Conservation (phyloP, 352 stramenopile genomes). For the Phytophthora parvispora region DNA sequence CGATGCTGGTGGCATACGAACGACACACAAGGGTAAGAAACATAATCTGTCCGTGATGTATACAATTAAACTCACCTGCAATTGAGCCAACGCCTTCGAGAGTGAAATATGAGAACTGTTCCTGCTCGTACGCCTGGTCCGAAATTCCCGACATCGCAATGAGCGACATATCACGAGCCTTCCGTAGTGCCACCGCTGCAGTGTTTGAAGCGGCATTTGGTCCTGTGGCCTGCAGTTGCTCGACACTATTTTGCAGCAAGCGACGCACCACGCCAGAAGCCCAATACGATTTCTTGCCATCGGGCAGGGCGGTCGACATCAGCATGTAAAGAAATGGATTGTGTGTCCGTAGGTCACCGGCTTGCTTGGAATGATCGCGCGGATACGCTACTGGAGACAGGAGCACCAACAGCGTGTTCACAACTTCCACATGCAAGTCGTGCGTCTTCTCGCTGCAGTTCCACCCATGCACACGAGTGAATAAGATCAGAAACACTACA, state of each 20-base stretch:
- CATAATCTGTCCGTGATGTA: neutral
- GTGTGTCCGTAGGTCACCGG: constrained; percentile 48
- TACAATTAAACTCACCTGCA: constrained; percentile 49
- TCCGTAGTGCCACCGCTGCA: constrained; percentile 47
- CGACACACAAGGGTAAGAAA: constrained; percentile 7
- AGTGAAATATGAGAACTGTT: constrained; percentile 77
- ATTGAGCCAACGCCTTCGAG: constrained; percentile 74
- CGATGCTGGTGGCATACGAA: constrained; percentile 39
- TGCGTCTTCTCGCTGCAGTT: constrained; percentile 50
- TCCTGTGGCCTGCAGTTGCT: constrained; percentile 51
- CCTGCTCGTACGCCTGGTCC: constrained; percentile 51
- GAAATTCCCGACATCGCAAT: constrained; percentile 69
- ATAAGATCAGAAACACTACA: neutral
- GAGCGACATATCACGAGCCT: constrained; percentile 63
- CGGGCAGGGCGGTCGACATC: constrained; percentile 44
- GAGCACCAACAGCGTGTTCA: constrained; percentile 81
- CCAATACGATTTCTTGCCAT: constrained; percentile 60
- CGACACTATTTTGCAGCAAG: constrained; percentile 72
- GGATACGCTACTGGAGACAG: constrained; percentile 74
- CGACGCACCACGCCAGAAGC: constrained; percentile 58
- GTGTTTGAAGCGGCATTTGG: constrained; percentile 41
- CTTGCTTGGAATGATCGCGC: constrained; percentile 58
- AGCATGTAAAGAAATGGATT: constrained; percentile 81
- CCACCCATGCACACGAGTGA: neutral
- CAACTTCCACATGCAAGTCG: constrained; percentile 79